A percentile compares a stretch with the other conserved stretches of the same genome.
Conservation (phyloP, 352 stramenopile genomes). For the Globisporangium carolinianum region DNA sequence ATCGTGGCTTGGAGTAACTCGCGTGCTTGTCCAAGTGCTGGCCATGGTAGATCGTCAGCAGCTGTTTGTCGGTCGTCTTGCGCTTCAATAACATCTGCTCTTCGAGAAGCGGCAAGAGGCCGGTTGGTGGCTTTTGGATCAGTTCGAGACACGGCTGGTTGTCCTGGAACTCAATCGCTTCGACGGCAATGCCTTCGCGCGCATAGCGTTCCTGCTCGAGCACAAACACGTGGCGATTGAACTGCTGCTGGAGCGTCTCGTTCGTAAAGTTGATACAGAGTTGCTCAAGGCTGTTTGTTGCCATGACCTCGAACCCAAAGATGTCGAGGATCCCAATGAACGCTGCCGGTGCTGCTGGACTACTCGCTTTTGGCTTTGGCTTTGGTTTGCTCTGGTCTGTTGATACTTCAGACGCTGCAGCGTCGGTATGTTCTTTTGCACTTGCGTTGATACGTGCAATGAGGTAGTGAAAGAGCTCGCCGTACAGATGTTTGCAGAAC, state of each 20-base stretch:
- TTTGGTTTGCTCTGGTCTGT: constrained; percentile 5
- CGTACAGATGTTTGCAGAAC: constrained; percentile 83
- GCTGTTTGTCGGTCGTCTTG: constrained; percentile 79
- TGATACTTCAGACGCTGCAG: constrained; percentile 1
- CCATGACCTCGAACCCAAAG: constrained; percentile 89
- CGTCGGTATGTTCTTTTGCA: constrained; percentile 47
- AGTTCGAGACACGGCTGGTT: constrained; percentile 74
- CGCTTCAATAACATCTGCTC: constrained; percentile 86
- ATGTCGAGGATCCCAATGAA: constrained; percentile 90
- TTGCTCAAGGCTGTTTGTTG: constrained; percentile 85
- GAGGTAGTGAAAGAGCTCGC: constrained; percentile 71
- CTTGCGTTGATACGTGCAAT: constrained; percentile 72
- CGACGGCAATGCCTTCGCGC: constrained; percentile 64
- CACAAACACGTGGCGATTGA: constrained; percentile 87
- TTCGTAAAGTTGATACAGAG: constrained; percentile 91
- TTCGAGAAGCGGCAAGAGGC: constrained; percentile 77
- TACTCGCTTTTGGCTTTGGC: not conserved
- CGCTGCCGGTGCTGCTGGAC: constrained; percentile 8
- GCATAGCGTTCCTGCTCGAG: constrained; percentile 79
- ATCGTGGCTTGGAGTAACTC: constrained; percentile 66
- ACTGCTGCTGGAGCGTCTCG: constrained; percentile 87
- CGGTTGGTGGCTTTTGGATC: constrained; percentile 75
- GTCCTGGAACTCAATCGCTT: constrained; percentile 77
- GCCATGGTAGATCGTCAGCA: constrained; percentile 76
- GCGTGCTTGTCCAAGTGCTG: constrained; percentile 68